Base-by-base conservation (phyloP, 768 basidiomycete species). In the Goffeauzyma gilvescens region DNA sequence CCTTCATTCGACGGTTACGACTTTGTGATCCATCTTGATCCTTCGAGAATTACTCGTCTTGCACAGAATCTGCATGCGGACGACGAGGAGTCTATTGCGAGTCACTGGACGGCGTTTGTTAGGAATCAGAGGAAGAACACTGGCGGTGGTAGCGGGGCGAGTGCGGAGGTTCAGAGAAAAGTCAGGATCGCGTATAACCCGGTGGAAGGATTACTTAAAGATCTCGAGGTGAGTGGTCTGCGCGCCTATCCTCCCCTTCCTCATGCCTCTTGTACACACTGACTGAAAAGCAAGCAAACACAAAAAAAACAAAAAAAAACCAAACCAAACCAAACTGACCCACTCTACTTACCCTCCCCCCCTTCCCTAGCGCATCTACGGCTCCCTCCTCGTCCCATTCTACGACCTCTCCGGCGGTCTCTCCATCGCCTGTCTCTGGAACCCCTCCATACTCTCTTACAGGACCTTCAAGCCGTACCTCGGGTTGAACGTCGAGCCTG, bases 1-100 rank as follows among this genome's bases (percentile, higher is more conserved):
- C 84, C 90, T 51, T 81, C 87, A 0, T 72, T 74, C 2, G 68
- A 74, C 2, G 81, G 87, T 54, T 98, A 93, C 55, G 79, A 93
- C 53, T 72, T 95, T 51, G 50, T 93, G 6, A 67, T 96, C 25
- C 72, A 80, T 45, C 71, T 96, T 17, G 70, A 86, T 32, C 69
- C 76, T 0, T 38, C 67, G 12, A 62, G 70, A 2, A 63, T 85
- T 2, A 75, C 84, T 1, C 74, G 83, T 17, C 81, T 85, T 58
- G 65, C 71, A 47, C 83, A 95, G 56, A 75, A 77, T 34, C 54
- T 87, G 13, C 50, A 67, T 4, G 70, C 71, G 0, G 71, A 79
- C 49, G 45, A 66, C 2, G 60, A 62, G 1, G 57, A 71, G 1
- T 72, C 37, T 10, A 10, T 38, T 17, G 37, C 37, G 6, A 20